Percentiles rank a stretch among this genome's conserved stretches.
phyloP scores from a whole-genome alignment of 768 basidiomycete species.

The Myochromella boudieri region DNA sequence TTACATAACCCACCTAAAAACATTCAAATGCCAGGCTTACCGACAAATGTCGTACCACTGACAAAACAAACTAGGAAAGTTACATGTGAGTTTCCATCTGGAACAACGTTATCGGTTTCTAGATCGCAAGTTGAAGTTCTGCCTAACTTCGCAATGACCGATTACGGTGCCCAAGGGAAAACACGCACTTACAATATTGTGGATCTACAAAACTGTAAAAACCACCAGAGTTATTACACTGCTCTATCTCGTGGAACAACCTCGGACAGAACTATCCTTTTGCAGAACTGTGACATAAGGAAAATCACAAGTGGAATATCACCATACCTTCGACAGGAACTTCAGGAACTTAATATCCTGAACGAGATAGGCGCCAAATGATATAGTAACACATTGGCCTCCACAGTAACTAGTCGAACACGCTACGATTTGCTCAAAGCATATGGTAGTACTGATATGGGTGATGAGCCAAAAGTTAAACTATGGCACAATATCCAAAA shows the following conservation, averaged over 20 bases:
- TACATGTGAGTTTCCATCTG: background rate
- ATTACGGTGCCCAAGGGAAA: background rate
- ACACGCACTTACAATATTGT: background rate
- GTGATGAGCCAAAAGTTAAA: too few species aligned
- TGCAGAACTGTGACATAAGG: too few species aligned
- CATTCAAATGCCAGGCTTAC: constrained; percentile 23
- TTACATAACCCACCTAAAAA: constrained; percentile 21
- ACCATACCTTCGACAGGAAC: too few species aligned
- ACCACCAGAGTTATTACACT: background rate
- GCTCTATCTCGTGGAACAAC: background rate
- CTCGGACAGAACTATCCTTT: too few species aligned
- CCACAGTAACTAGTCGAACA: too few species aligned
- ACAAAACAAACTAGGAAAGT: constrained; percentile 15
- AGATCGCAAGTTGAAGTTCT: background rate
- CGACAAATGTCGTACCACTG: constrained; percentile 30
- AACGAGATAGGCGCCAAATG: too few species aligned
- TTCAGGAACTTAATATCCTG: too few species aligned
- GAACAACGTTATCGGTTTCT: background rate
- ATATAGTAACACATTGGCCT: too few species aligned
- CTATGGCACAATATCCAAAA: too few species aligned
- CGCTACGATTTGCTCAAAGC: too few species aligned
- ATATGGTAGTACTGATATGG: too few species aligned
- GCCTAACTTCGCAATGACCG: background rate
- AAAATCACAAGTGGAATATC: too few species aligned
- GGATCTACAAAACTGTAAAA: background rate